Conservation (phyloP, 164 flowering plant genomes). For the Berberis vulgaris region DNA sequence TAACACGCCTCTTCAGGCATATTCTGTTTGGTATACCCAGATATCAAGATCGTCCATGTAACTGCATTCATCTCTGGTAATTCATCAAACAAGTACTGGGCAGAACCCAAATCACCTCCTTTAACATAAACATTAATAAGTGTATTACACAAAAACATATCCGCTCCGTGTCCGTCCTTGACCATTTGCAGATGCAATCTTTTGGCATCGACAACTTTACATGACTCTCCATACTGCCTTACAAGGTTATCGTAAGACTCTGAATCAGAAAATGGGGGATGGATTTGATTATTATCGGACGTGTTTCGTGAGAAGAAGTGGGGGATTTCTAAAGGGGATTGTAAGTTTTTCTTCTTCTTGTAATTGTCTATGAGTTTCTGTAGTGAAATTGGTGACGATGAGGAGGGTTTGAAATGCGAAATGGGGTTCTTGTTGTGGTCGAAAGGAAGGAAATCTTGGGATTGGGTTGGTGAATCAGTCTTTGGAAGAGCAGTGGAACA, state of each 20-base stretch:
- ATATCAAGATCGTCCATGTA: constrained; percentile 71
- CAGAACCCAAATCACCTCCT: constrained; percentile 40
- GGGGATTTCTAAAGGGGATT: not conserved
- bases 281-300: not conserved
- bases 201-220: constrained; percentile 27
- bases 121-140: constrained; percentile 48
- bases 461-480: constrained; percentile 2
- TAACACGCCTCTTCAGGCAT: constrained; percentile 41
- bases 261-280: not conserved
- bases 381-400: constrained; percentile 3
- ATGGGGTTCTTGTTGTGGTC: constrained; percentile 1
- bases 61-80: constrained; percentile 57
- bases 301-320: not conserved
- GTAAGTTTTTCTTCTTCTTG: not conserved
- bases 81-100: constrained; percentile 56
- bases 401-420: not conserved
- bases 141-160: constrained; percentile 51
- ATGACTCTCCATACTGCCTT: constrained; percentile 20
- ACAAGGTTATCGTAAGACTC: constrained; percentile 20
- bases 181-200: constrained; percentile 37
- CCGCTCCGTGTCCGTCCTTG: constrained; percentile 40
- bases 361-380: constrained; percentile 3
- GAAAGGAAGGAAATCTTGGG: not conserved
- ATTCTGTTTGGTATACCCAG: constrained; percentile 47
- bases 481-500: not conserved